phyloP scores from a whole-genome alignment of 192 early-diverging fungal species.

The Entophlyctis luteolus region DNA sequence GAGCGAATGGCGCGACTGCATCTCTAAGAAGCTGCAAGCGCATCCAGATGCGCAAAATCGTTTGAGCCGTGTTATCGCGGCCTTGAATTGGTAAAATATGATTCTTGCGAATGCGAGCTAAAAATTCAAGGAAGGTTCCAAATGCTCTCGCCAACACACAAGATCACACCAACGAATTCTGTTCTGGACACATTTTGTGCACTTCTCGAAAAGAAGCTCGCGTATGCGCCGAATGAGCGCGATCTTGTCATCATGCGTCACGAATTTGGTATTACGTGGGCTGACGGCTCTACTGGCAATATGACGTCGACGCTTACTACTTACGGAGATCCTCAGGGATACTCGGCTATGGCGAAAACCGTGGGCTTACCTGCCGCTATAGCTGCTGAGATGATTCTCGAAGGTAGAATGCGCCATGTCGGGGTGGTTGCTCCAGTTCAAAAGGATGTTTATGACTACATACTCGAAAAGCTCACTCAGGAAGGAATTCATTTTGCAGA shows the following conservation, averaged over 20 bases:
- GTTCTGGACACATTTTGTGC: conserved; percentile 85
- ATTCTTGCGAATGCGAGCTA: too few species aligned
- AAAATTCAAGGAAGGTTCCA: conserved; percentile 64
- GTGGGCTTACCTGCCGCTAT: conserved; percentile 59
- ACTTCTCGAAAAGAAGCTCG: conserved; percentile 91
- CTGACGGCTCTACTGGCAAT: conserved; percentile 55
- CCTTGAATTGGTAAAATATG: conserved; percentile 40
- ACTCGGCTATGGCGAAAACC: conserved; percentile 57
- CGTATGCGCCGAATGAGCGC: conserved; percentile 85
- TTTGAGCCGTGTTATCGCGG: conserved; percentile 38
- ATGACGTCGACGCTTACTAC: conserved; percentile 48
- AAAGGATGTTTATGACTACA: conserved; percentile 81
- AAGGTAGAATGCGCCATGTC: conserved; percentile 48
- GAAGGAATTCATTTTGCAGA: conserved; percentile 90
- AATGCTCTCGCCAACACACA: background rate
- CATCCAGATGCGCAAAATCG: conserved; percentile 7
- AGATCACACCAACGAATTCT: conserved; percentile 34
- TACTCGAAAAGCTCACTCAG: conserved; percentile 80
- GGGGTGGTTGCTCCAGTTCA: conserved; percentile 93
- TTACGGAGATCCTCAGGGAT: conserved; percentile 54
- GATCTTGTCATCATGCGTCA: conserved; percentile 98
- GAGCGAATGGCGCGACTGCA: conserved; percentile 3
- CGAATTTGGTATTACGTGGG: conserved; percentile 89
- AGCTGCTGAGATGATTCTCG: conserved; percentile 55
- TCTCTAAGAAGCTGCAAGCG: conserved; percentile 13